These are phyloP conservation scores for Torulaspora globosa DNA, from an alignment of 1,139 yeast genomes.

Conservation along the genomic window DNA sequence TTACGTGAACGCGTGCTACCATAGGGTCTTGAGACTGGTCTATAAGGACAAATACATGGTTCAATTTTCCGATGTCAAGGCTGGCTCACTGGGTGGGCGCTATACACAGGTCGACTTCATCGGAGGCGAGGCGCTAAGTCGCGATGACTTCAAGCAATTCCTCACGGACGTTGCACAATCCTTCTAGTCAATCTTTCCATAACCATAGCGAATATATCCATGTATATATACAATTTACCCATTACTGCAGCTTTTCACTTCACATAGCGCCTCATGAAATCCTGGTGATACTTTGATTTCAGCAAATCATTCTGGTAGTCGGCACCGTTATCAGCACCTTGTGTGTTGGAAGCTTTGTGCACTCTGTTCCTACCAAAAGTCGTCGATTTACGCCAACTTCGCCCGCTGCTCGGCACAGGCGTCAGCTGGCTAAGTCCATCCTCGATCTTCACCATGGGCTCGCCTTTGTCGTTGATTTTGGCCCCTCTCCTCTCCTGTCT, in stretches of 20 bases:
- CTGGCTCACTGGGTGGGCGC: constrained; percentile 55
- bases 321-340: constrained; percentile 26
- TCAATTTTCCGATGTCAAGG: constrained; percentile 50
- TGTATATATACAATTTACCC: constrained; percentile 6
- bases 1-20: constrained; percentile 43
- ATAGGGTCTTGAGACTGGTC: constrained; percentile 45
- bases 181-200: constrained; percentile 7
- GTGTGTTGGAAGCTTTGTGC: constrained; percentile 40
- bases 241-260: constrained; percentile 34
- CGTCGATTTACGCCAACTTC: constrained; percentile 56
- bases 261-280: constrained; percentile 64
- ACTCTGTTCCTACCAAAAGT: constrained; percentile 39
- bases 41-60: constrained; percentile 41
- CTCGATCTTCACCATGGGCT: constrained; percentile 25
- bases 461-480: constrained; percentile 35
- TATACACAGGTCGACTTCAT: constrained; percentile 47
- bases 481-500: constrained; percentile 43
- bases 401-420: constrained; percentile 34
- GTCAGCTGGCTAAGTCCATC: neutral
- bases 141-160: constrained; percentile 31
- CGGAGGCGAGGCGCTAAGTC: constrained; percentile 36
- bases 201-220: neutral
- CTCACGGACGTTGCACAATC: constrained; percentile 33
- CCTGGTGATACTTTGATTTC: constrained; percentile 64
- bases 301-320: constrained; percentile 63